phyloP scores from a whole-genome alignment of 1,139 yeast genomes.

The Candida neerlandica region DNA sequence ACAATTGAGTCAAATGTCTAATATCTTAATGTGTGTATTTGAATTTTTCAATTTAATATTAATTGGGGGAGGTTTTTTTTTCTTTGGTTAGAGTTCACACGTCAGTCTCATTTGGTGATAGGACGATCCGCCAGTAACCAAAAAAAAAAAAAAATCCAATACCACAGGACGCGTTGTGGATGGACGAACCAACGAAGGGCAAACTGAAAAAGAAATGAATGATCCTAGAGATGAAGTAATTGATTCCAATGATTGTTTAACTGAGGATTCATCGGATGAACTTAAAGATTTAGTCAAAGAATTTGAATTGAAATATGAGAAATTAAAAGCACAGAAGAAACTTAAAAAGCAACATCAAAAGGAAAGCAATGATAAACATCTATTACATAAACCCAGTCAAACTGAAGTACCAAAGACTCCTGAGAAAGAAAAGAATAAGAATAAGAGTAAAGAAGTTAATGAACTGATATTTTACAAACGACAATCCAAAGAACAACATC shows the following conservation, averaged over 20 bases:
- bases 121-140: no score
- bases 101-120: no score
- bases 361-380: no score
- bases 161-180: constrained; percentile 2
- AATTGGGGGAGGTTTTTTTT: no score
- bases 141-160: background rate
- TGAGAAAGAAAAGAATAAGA: no score
- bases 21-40: no score
- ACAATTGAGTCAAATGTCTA: background rate
- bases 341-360: constrained; percentile 5
- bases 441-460: no score
- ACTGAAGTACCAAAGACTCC: background rate
- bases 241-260: constrained; percentile 25
- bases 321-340: constrained; percentile 20
- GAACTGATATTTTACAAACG: no score
- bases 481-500: no score
- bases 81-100: background rate
- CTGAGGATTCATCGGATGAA: constrained; percentile 33
- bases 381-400: background rate
- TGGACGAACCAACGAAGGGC: background rate
- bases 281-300: constrained; percentile 31
- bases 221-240: constrained; percentile 26
- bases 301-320: constrained; percentile 25
- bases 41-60: no score
- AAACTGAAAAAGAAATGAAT: constrained; percentile 12